phyloP scores from a whole-genome alignment of 108 stramenopile genomes.

The Nannochloropsis oceanica region DNA sequence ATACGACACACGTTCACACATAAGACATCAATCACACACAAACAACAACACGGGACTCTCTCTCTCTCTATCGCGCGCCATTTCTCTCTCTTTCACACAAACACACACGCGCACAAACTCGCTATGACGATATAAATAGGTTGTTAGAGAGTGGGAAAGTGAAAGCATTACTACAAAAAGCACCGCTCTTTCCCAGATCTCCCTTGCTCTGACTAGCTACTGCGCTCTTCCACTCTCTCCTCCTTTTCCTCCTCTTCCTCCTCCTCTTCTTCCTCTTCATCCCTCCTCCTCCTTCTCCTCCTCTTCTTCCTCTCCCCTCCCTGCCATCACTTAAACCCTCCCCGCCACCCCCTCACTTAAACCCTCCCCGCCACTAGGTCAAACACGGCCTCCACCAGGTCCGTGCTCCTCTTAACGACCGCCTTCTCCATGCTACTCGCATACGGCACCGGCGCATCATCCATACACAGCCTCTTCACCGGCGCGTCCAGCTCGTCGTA shows the following conservation, averaged over 20 bases:
- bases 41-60: not conserved
- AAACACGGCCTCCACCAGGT: constrained; percentile 6
- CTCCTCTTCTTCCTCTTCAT: not conserved
- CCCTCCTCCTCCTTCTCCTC: not conserved
- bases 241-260: not conserved
- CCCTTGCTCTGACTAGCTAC: no score
- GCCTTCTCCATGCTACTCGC: constrained; percentile 85
- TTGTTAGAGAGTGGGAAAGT: no score
- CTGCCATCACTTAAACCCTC: not conserved
- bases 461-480: constrained; percentile 89
- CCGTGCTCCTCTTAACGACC: constrained; percentile 16
- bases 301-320: not conserved
- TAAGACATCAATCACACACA: not conserved
- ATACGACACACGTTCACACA: not conserved
- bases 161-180: no score
- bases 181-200: no score
- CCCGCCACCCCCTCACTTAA: not conserved
- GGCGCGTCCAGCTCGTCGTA: constrained; percentile 92
- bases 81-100: no score
- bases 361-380: constrained; percentile 1
- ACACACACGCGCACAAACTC: no score
- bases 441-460: constrained; percentile 92
- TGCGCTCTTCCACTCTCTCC: not conserved
- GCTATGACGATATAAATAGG: no score
- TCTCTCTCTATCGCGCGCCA: no score